Conservation (phyloP, 345 rosid genomes). For the Gossypium ekmanianum region DNA sequence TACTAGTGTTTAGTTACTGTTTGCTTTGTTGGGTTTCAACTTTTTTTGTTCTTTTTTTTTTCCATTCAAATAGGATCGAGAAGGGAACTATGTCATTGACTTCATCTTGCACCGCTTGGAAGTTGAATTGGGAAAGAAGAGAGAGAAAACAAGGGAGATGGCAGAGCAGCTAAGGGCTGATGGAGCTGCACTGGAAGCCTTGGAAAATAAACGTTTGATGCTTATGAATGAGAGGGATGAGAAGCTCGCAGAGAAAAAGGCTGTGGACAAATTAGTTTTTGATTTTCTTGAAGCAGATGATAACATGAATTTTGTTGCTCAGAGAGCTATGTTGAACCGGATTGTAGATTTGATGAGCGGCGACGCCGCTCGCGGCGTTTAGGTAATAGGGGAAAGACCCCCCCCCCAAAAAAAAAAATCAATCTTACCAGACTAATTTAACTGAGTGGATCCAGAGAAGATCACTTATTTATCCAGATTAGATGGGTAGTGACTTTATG, state of each 20-base stretch:
- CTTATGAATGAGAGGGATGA: not conserved
- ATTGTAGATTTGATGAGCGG: not conserved
- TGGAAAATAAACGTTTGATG: not conserved
- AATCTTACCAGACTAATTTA: not conserved
- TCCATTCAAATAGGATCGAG: not conserved
- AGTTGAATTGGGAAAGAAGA: not conserved
- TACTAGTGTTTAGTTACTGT: not conserved
- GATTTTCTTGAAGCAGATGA: not conserved
- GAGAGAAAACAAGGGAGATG: not conserved
- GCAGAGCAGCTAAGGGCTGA: not conserved
- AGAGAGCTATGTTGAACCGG: not conserved
- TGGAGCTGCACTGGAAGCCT: not conserved
- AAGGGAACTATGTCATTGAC: not conserved
- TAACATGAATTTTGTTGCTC: not conserved
- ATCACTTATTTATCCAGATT: not conserved
- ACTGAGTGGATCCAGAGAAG: not conserved
- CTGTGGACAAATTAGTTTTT: not conserved
- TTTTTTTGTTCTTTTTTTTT: not conserved
- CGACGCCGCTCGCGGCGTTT: not conserved
- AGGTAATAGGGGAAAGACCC: not conserved
- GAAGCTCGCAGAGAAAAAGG: not conserved
- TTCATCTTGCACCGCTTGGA: not conserved
- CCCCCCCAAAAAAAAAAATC: not conserved
- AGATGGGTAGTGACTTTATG: not conserved
- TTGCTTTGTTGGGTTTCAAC: not conserved